Conservation (phyloP, 2,329 filamentous ascomycete genomes). For the Sclerotinia borealis region DNA sequence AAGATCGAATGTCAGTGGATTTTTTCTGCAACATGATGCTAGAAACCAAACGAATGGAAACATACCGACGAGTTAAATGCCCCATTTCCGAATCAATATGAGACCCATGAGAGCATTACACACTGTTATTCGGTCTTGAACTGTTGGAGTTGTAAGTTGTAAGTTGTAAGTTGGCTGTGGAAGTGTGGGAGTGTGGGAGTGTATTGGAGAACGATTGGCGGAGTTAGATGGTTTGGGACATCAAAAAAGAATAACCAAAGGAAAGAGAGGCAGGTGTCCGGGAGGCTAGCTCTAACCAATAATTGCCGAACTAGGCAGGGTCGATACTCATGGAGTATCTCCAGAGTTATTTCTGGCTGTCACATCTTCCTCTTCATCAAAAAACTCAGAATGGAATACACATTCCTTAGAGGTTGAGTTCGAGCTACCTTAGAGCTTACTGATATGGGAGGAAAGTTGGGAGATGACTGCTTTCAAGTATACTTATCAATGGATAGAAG, state of each 20-base stretch:
- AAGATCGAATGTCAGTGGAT: background rate
- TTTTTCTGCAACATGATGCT: background rate
- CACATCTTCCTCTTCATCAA: background rate
- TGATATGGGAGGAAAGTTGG: background rate
- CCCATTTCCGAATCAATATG: background rate
- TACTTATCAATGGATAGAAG: background rate
- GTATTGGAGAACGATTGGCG: background rate
- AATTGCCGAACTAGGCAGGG: background rate
- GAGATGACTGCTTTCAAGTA: conserved; percentile 2
- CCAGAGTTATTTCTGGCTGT: background rate
- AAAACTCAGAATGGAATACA: background rate
- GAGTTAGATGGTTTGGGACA: background rate
- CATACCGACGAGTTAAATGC: background rate
- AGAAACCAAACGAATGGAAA: background rate
- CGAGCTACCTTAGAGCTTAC: background rate
- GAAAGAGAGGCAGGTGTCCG: no score
- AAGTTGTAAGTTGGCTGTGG: background rate
- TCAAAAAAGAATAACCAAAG: background rate
- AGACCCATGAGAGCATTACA: background rate
- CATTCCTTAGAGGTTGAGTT: background rate
- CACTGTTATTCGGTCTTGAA: background rate
- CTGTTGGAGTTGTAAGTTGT: background rate
- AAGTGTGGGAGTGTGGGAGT: background rate
- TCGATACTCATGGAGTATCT: background rate
- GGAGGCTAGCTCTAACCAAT: no score